A percentile compares a stretch with the other conserved stretches of the same genome.
These are phyloP conservation scores for Chaetomiaceae sp. DNA, from an alignment of 2,329 filamentous ascomycete genomes.

Conservation along the genomic window DNA sequence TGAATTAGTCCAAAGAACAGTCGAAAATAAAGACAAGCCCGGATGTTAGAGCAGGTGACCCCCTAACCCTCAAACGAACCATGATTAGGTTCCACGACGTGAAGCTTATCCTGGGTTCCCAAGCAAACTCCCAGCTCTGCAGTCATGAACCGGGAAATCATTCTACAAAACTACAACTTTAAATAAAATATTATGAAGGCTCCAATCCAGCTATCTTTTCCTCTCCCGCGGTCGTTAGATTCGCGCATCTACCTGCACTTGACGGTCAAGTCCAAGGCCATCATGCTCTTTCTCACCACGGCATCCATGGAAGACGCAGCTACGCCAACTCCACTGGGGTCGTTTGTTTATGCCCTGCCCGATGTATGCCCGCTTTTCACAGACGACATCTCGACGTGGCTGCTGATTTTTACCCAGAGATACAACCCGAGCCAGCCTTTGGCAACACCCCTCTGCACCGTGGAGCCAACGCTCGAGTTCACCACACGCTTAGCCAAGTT, in stretches of 20 bases:
- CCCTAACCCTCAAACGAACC: too few relatives aligned
- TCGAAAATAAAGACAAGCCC: too few relatives aligned
- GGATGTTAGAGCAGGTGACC: too few relatives aligned
- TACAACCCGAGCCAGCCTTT: conserved; percentile 59
- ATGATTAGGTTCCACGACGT: too few relatives aligned
- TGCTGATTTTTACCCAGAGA: conserved; percentile 36
- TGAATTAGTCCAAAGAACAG: too few relatives aligned
- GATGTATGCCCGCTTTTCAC: conserved; percentile 55
- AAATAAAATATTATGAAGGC: conserved; percentile 25
- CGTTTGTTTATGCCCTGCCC: conserved; percentile 89
- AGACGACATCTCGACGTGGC: neutral
- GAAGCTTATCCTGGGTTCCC: too few relatives aligned
- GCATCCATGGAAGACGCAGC: conserved; percentile 49
- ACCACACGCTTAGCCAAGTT: conserved; percentile 80
- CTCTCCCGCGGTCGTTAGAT: conserved; percentile 56
- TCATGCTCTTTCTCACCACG: conserved; percentile 60
- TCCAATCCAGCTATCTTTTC: conserved; percentile 50
- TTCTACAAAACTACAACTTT: neutral
- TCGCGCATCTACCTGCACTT: conserved; percentile 59
- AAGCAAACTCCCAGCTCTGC: too few relatives aligned
- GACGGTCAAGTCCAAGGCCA: conserved; percentile 52
- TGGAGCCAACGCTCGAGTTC: conserved; percentile 77
- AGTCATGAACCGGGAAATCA: too few relatives aligned
- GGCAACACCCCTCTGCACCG: conserved; percentile 73
- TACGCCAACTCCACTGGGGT: conserved; percentile 62